phyloP scores from a whole-genome alignment of 345 rosid genomes.

The Citrus sp. region DNA sequence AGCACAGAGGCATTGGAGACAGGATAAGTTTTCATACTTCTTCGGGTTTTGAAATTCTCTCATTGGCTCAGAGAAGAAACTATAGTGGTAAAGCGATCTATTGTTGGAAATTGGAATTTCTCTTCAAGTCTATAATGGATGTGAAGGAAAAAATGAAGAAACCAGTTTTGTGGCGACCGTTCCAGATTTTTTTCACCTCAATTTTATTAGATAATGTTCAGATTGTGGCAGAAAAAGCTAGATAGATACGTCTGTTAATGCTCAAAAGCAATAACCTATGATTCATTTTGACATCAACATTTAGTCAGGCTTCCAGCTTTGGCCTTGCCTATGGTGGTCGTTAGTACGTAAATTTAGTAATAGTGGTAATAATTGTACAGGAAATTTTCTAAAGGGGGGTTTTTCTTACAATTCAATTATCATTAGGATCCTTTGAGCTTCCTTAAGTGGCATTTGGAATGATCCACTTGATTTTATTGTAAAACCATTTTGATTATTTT shows the following conservation, averaged over 20 bases:
- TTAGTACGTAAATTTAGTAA: slow-evolving; percentile 10
- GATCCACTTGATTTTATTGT: too few species aligned
- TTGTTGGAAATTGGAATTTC: background rate
- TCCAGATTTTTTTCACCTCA: background rate
- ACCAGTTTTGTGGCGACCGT: background rate
- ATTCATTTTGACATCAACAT: background rate
- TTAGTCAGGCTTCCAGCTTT: background rate
- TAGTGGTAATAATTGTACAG: slow-evolving; percentile 21
- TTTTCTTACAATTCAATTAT: background rate
- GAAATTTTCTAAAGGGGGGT: background rate
- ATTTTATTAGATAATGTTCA: background rate
- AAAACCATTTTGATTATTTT: too few species aligned
- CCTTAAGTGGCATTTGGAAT: too few species aligned
- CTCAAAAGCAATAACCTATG: background rate
- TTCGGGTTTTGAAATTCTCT: background rate
- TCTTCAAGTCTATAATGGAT: background rate
- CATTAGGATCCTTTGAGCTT: too few species aligned
- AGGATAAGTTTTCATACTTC: slow-evolving; percentile 27
- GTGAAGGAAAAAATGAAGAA: background rate
- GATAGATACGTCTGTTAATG: background rate
- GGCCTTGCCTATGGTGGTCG: background rate
- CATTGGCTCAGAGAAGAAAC: background rate
- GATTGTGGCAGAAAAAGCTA: slow-evolving; percentile 1
- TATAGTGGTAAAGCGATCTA: background rate
- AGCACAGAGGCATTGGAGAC: slow-evolving; percentile 35